Conservation (phyloP, 148 eudicot species). For the Vaccinium darrowii region DNA sequence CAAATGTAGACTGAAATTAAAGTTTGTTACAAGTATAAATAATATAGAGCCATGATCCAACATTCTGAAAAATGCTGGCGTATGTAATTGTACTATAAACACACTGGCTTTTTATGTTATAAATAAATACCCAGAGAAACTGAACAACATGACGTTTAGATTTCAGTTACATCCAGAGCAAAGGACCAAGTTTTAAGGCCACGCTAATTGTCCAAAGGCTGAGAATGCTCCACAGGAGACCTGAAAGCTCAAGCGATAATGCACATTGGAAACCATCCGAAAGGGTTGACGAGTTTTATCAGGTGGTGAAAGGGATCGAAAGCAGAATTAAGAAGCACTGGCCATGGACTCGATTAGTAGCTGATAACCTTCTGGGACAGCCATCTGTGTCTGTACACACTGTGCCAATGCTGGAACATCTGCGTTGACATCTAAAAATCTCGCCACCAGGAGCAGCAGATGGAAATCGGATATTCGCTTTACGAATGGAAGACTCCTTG, state of each 20-base stretch:
- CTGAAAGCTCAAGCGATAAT: background rate
- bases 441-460: conserved; percentile 62
- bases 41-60: background rate
- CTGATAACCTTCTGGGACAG: conserved; percentile 91
- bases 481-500: conserved; percentile 68
- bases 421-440: conserved; percentile 67
- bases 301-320: background rate
- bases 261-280: background rate
- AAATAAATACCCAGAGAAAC: conserved; percentile 2
- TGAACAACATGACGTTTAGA: background rate
- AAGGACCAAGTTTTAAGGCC: background rate
- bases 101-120: background rate
- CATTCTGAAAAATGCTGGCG: background rate
- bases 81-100: conserved; percentile 4
- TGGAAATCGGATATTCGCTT: conserved; percentile 94
- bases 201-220: background rate
- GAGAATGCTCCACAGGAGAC: conserved; percentile 3
- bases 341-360: conserved; percentile 91
- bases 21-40: background rate
- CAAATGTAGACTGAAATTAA: background rate
- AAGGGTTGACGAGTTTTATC: background rate
- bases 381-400: conserved; percentile 57
- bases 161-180: background rate
- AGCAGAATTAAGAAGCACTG: conserved; percentile 42
- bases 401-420: conserved; percentile 79